Percentiles rank a stretch among this genome's conserved stretches.
Conservation (phyloP, 1,284 basidiomycete species). For the Albatrellus sp. region DNA sequence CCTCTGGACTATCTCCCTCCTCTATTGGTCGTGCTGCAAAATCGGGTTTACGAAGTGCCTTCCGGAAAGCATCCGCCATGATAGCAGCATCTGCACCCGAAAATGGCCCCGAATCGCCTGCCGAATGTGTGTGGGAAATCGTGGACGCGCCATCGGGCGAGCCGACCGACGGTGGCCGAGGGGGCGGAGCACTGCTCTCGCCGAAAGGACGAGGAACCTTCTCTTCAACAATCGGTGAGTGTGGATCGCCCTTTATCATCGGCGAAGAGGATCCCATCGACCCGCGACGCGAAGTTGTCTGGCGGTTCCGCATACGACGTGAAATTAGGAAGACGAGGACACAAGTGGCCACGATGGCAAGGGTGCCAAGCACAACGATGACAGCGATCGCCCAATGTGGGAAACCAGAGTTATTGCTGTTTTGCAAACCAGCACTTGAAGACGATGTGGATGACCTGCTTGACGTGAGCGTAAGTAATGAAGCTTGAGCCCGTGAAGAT, state of each 20-base stretch:
- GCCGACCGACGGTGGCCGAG: constrained; percentile 30
- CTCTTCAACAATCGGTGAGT: constrained; percentile 34
- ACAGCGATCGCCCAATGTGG: constrained; percentile 85
- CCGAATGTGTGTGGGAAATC: constrained; percentile 45
- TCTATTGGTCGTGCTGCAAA: constrained; percentile 56
- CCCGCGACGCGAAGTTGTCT: constrained; percentile 42
- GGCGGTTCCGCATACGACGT: constrained; percentile 46
- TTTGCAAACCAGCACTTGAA: constrained; percentile 34
- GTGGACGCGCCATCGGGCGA: constrained; percentile 53
- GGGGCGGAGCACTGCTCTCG: constrained; percentile 18
- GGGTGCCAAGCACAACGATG: constrained; percentile 69
- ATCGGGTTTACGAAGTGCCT: constrained; percentile 73
- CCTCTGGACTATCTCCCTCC: constrained; percentile 50
- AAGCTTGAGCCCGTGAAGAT: constrained; percentile 2
- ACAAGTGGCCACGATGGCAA: constrained; percentile 59
- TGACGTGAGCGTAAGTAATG: neutral
- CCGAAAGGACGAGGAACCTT: constrained; percentile 12
- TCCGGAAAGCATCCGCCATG: constrained; percentile 79
- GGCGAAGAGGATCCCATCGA: constrained; percentile 70
- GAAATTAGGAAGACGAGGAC: constrained; percentile 60
- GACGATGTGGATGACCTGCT: neutral
- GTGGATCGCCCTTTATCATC: constrained; percentile 54
- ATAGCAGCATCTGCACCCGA: constrained; percentile 75
- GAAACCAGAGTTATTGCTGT: constrained; percentile 30
- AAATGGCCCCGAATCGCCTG: constrained; percentile 52